A percentile compares a stretch with the other conserved stretches of the same genome.
Conservation (phyloP, 2,329 filamentous ascomycete genomes). For the Exophiala lecanii-corni region DNA sequence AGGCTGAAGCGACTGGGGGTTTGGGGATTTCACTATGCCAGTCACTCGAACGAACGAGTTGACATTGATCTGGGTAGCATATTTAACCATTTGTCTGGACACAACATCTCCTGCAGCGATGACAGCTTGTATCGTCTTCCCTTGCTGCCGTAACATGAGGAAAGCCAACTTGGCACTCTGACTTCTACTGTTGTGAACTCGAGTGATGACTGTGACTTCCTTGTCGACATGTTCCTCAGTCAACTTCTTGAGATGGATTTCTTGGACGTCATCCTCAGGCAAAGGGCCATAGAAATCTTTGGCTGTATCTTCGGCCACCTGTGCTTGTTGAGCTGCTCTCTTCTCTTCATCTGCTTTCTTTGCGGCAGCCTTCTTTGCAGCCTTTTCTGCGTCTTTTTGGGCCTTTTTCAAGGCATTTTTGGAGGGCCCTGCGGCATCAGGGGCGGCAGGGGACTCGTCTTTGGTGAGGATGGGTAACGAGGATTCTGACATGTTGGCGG, state of each 20-base stretch:
- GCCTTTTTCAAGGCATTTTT: constrained; percentile 85
- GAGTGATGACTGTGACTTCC: constrained; percentile 70
- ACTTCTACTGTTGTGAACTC: constrained; percentile 80
- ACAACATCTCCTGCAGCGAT: constrained; percentile 59
- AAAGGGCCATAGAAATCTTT: constrained; percentile 77
- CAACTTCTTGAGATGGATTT: constrained; percentile 57
- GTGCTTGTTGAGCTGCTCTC: constrained; percentile 24
- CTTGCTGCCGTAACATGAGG: constrained; percentile 74
- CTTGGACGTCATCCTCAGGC: constrained; percentile 52
- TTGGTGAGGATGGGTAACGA: constrained; percentile 23
- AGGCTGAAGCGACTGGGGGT: constrained; percentile 83
- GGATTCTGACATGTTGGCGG: constrained; percentile 13
- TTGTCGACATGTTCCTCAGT: constrained; percentile 61
- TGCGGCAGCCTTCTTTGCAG: constrained; percentile 62
- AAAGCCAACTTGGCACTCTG: constrained; percentile 92
- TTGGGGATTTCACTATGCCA: constrained; percentile 74
- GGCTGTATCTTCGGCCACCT: constrained; percentile 49
- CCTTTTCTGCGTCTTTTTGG: constrained; percentile 85
- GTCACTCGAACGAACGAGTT: constrained; percentile 83
- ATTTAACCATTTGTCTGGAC: constrained; percentile 92
- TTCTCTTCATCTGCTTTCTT: constrained; percentile 40
- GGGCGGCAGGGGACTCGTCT: constrained; percentile 22
- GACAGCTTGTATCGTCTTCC: constrained; percentile 79
- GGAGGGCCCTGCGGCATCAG: constrained; percentile 46
- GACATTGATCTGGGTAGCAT: constrained; percentile 66